Evolutionary conservation across 371 early-diverging fungal species (phyloP), one percentile per base, ranked within the genome.

Genomic region (Rhizopus delemar): DNA sequence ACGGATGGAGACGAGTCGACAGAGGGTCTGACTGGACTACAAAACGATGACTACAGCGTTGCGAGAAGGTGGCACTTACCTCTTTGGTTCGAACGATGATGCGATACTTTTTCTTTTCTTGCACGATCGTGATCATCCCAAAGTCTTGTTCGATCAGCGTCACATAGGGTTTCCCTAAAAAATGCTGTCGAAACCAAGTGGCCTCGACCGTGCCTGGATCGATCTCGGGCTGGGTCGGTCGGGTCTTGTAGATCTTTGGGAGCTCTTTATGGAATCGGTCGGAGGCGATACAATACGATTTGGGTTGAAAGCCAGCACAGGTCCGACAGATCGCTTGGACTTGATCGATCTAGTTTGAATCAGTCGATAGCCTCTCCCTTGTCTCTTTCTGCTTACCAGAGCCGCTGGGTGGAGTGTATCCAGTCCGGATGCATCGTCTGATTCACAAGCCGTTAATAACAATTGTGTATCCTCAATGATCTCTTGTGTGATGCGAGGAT

Each of bases 91-190:
- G 74, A 29, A 72, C 52, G 11, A 77, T 77, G 45, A 77, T 66
- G 13, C 77, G 70, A 60, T 65, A 75, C 13, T 56, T n/a, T 35
- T 45, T 51, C 11, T 50, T 43, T 36, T 45, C 57, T 34, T 64
- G 67, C n/a, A 78, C 69, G 7, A 74, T 67, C 29, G 78, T 73
- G 13, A 76, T 69, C n/a, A 73, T 69, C 15, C 63, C 67, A 28
- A 9, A 22, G 15, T 22, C 29, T 29, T 29, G 36, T 36, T 73
- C 75, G 41, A 78, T 70, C 15, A 75, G 51, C 2, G 74, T 76
- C 9, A 67, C 53, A 51, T 79, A 79, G 0, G 77, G 71, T 43
- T 76, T 74, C 34, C 77, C 80, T 11, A 79, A 71, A 66, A 79
- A 79, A 50, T 71, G 56, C 13, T 66, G 68, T 5, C 80, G 59